Conservation (phyloP, 345 rosid species). For the Salix udensis region DNA sequence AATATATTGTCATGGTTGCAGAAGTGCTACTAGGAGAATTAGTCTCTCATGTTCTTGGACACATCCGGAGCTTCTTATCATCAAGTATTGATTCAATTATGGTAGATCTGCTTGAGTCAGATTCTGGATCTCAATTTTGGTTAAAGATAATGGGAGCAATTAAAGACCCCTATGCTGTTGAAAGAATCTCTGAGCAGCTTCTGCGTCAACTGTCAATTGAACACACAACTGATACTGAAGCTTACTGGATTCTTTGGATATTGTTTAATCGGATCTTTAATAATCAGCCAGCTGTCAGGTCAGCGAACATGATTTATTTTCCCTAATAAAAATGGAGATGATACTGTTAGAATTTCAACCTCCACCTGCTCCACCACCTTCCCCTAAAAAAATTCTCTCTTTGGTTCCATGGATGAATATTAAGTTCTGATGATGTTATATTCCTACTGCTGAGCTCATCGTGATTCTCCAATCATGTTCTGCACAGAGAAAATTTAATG, state of each 20-base stretch:
- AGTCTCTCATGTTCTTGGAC: constrained; percentile 50
- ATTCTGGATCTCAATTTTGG: constrained; percentile 57
- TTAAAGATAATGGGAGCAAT: constrained; percentile 57
- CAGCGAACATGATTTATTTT: constrained; percentile 21
- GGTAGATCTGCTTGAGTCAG: constrained; percentile 36
- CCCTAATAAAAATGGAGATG: neutral
- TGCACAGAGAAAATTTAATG: too few relatives aligned
- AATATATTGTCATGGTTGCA: constrained; percentile 32
- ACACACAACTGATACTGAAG: constrained; percentile 63
- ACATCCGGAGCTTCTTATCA: constrained; percentile 49
- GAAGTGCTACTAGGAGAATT: constrained; percentile 74
- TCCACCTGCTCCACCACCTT: too few relatives aligned
- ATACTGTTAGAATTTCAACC: neutral
- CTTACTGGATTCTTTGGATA: constrained; percentile 79
- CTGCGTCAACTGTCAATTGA: constrained; percentile 63
- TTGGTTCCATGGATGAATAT: too few relatives aligned
- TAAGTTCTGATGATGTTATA: too few relatives aligned
- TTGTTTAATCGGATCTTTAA: constrained; percentile 49
- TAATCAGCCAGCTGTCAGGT: constrained; percentile 62
- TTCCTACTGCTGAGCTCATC: too few relatives aligned
- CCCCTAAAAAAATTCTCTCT: too few relatives aligned
- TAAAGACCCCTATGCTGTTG: constrained; percentile 71
- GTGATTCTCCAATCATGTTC: too few relatives aligned
- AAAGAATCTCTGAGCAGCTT: constrained; percentile 77
- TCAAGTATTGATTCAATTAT: constrained; percentile 39